Evolutionary conservation across 2,329 filamentous ascomycete species (phyloP).

Genomic region (Dothistroma septosporum): DNA sequence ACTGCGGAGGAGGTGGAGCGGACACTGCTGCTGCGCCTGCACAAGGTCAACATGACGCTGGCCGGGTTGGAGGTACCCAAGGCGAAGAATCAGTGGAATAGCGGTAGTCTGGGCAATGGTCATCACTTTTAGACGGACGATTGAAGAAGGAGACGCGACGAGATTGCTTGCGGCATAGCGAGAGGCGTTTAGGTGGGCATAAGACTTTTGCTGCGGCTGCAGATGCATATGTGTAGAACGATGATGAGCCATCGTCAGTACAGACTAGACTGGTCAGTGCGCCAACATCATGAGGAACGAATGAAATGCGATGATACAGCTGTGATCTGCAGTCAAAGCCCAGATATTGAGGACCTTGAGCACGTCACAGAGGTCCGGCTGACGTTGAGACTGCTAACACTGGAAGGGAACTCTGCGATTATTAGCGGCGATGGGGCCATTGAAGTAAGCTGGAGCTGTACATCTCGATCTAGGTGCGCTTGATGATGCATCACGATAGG

Average conservation of each 20-base stretch:
- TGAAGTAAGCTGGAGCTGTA: too few relatives aligned
- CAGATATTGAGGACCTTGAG: not conserved
- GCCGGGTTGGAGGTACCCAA: slow-evolving; percentile 62
- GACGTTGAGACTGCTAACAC: too few relatives aligned
- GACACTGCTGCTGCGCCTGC: slow-evolving; percentile 69
- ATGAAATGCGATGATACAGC: not conserved
- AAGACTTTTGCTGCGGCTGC: not conserved
- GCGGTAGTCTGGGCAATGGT: slow-evolving; percentile 8
- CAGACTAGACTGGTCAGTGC: not conserved
- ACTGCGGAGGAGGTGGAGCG: slow-evolving; percentile 68
- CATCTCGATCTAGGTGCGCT: too few relatives aligned
- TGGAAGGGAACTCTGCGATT: too few relatives aligned
- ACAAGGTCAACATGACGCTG: slow-evolving; percentile 70
- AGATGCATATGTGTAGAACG: not conserved
- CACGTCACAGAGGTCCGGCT: not conserved
- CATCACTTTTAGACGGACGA: not conserved
- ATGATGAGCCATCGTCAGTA: not conserved
- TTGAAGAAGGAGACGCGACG: not conserved
- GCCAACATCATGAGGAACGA: not conserved
- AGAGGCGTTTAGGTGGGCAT: not conserved
- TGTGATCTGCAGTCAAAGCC: not conserved
- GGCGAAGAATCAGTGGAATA: slow-evolving; percentile 11
- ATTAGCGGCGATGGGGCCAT: too few relatives aligned
- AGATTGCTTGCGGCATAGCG: slow-evolving; percentile 4
- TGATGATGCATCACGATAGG: too few relatives aligned